These are phyloP conservation scores for Infundibulicybe gibba DNA, from an alignment of 768 basidiomycete species.

Conservation along the genomic window DNA sequence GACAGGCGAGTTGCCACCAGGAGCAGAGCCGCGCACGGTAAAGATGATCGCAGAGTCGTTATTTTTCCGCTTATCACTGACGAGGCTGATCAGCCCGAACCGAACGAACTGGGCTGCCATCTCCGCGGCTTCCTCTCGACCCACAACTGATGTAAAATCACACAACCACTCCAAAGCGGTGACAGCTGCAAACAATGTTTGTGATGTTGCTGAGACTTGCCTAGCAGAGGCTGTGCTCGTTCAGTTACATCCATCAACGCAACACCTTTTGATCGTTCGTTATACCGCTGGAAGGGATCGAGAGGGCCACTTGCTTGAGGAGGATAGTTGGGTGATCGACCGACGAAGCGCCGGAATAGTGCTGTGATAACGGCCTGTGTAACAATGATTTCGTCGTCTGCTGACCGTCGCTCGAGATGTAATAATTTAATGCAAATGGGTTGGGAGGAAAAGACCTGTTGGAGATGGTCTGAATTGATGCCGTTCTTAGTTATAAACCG, in stretches of 20 bases:
- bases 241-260: conserved; percentile 70
- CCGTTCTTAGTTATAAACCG: conserved; percentile 99
- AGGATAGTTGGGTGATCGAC: conserved; percentile 79
- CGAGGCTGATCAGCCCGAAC: conserved; percentile 84
- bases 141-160: conserved; percentile 95
- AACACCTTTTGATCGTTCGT: conserved; percentile 76
- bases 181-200: conserved; percentile 78
- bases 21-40: conserved; percentile 80
- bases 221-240: conserved; percentile 50
- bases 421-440: conserved; percentile 98
- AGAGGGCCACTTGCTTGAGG: conserved; percentile 39
- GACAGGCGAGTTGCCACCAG: conserved; percentile 71
- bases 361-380: conserved; percentile 92
- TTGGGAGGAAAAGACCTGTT: conserved; percentile 84
- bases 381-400: conserved; percentile 97
- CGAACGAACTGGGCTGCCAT: conserved; percentile 98
- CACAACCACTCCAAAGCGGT: conserved; percentile 94
- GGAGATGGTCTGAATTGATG: conserved; percentile 90
- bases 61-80: conserved; percentile 88
- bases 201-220: conserved; percentile 45
- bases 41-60: conserved; percentile 93
- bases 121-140: conserved; percentile 94
- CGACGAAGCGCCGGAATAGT: conserved; percentile 93
- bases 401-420: conserved; percentile 88
- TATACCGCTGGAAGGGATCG: conserved; percentile 70